Evolutionary conservation across 345 rosid genomes (phyloP).

Genomic region (Salix purpurea): DNA sequence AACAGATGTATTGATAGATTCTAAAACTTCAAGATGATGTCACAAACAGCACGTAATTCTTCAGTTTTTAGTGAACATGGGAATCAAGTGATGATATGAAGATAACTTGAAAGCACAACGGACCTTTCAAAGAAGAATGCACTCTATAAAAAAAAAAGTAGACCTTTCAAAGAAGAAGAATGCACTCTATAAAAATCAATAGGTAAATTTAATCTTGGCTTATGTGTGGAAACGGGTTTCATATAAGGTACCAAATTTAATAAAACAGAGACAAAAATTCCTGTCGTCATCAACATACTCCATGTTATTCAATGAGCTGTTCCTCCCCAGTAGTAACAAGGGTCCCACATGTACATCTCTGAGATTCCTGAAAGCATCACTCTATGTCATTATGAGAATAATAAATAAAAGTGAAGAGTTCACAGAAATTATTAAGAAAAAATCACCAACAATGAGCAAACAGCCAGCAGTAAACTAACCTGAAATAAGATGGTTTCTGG

Average conservation of each 20-base stretch:
- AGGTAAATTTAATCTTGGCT: constrained; percentile 7
- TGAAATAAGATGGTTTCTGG: neutral
- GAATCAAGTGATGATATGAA: neutral
- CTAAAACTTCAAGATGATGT: neutral
- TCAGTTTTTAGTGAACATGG: neutral
- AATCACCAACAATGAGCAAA: neutral
- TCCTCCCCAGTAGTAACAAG: constrained; percentile 20
- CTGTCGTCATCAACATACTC: constrained; percentile 7
- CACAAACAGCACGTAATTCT: neutral
- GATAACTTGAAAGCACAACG: neutral
- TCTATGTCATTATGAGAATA: neutral
- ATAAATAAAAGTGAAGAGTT: neutral
- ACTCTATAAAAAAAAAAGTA: too few species aligned
- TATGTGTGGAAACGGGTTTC: constrained; percentile 1
- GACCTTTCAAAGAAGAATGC: neutral
- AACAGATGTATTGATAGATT: neutral
- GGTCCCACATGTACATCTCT: constrained; percentile 10
- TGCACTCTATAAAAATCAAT: neutral
- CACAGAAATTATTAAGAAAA: neutral
- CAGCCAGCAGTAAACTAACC: constrained; percentile 5
- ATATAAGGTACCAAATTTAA: constrained; percentile 8
- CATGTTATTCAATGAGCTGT: constrained; percentile 21
- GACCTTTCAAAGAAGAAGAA: neutral
- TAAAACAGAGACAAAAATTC: neutral
- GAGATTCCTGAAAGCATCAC: constrained; percentile 7